Conservation (phyloP, 2,329 filamentous ascomycete genomes). For the Hymenoscyphus albidus region DNA sequence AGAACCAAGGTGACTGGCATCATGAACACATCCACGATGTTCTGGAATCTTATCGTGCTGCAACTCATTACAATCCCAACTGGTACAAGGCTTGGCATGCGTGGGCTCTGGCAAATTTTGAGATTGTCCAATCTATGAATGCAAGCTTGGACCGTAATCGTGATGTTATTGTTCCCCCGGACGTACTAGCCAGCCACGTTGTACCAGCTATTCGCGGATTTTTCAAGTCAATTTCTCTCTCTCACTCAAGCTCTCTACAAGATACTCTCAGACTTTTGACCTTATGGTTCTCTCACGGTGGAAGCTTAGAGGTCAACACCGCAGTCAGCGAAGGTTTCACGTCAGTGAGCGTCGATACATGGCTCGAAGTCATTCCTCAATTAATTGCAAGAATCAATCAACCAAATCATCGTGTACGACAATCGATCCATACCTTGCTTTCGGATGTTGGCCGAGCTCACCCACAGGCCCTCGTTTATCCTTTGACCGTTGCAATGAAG, state of each 20-base stretch:
- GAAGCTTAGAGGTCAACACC: slow-evolving; percentile 79
- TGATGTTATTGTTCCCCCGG: slow-evolving; percentile 49
- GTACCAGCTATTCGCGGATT: slow-evolving; percentile 94
- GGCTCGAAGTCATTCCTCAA: slow-evolving; percentile 97
- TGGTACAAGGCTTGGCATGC: slow-evolving; percentile 99
- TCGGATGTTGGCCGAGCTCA: slow-evolving; percentile 91
- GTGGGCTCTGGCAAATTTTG: slow-evolving; percentile 97
- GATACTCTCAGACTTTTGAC: slow-evolving; percentile 91
- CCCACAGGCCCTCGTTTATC: slow-evolving; percentile 94
- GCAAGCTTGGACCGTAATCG: slow-evolving; percentile 21
- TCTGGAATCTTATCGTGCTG: slow-evolving; percentile 82
- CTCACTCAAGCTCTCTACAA: slow-evolving; percentile 86
- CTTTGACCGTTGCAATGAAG: slow-evolving; percentile 96
- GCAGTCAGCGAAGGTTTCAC: slow-evolving; percentile 88
- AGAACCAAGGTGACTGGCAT: slow-evolving; percentile 87
- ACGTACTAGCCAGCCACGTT: slow-evolving; percentile 77
- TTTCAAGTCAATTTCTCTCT: slow-evolving; percentile 94
- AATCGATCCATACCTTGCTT: slow-evolving; percentile 86
- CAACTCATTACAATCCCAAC: slow-evolving; percentile 87
- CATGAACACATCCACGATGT: slow-evolving; percentile 83
- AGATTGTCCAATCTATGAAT: slow-evolving; percentile 81
- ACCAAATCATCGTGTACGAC: slow-evolving; percentile 81
- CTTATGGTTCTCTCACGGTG: slow-evolving; percentile 93
- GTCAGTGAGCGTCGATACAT: slow-evolving; percentile 92
- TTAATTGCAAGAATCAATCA: slow-evolving; percentile 97